Evolutionary conservation across 768 basidiomycete species (phyloP).

Genomic region (Astraeus odoratus): DNA sequence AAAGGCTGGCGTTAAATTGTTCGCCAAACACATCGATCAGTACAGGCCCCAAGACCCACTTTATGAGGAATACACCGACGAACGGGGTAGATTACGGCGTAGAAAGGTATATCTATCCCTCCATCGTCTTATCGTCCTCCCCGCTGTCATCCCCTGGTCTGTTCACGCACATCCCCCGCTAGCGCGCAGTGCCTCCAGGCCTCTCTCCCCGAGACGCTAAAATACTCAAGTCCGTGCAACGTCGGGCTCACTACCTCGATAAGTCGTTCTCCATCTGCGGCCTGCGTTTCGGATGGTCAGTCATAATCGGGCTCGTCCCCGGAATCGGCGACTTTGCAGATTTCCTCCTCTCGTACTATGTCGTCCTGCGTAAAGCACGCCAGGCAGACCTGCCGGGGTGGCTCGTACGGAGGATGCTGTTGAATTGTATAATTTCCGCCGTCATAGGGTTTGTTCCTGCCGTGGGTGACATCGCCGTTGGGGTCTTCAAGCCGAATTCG

Average conservation of each 20-base stretch:
- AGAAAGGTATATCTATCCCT: constrained; percentile 28
- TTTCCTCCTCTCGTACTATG: constrained; percentile 59
- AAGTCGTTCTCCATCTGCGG: constrained; percentile 79
- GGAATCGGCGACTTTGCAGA: constrained; percentile 62
- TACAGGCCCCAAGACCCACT: constrained; percentile 70
- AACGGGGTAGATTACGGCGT: constrained; percentile 23
- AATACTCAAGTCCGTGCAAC: constrained; percentile 68
- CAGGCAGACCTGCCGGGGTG: constrained; percentile 64
- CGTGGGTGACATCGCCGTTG: constrained; percentile 70
- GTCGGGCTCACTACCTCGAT: constrained; percentile 80
- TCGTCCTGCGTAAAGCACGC: constrained; percentile 70
- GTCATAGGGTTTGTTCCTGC: constrained; percentile 63
- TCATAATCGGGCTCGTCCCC: constrained; percentile 72
- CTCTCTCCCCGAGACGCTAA: constrained; percentile 69
- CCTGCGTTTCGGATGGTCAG: constrained; percentile 81
- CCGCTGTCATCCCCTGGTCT: background rate
- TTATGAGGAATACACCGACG: constrained; percentile 42
- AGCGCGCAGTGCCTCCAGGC: constrained; percentile 71
- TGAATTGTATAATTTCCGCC: constrained; percentile 68
- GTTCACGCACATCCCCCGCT: background rate
- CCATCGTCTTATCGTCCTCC: constrained; percentile 32
- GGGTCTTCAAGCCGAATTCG: constrained; percentile 80
- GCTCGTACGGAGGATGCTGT: constrained; percentile 67
- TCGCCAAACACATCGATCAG: constrained; percentile 54
- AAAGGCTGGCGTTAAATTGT: constrained; percentile 52